These are phyloP conservation scores for Aspergillus indologenus DNA, from an alignment of 495 filamentous ascomycete genomes.

Conservation along the genomic window DNA sequence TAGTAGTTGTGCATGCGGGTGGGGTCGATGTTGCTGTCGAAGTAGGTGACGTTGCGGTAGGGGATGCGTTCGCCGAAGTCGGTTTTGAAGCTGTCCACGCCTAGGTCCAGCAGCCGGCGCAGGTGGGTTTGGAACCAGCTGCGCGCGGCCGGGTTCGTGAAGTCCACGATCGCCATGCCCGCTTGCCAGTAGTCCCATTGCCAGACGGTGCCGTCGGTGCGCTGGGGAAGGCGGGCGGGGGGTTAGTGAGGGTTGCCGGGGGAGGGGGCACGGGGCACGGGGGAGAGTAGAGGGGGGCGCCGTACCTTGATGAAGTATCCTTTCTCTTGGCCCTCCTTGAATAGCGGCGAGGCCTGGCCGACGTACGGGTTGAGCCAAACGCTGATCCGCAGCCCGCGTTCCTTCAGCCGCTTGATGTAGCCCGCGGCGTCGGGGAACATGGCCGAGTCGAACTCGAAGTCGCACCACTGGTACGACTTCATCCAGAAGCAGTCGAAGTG, in stretches of 20 bases:
- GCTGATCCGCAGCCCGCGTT: slow-evolving; percentile 58
- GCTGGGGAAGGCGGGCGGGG: slow-evolving; percentile 22
- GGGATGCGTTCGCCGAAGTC: slow-evolving; percentile 74
- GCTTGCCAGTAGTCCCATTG: slow-evolving; percentile 76
- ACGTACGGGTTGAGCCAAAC: slow-evolving; percentile 75
- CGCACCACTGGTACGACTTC: slow-evolving; percentile 67
- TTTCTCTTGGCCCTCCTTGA: slow-evolving; percentile 59
- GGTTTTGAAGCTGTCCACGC: slow-evolving; percentile 69
- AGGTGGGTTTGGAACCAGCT: slow-evolving; percentile 59
- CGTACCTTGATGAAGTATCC: slow-evolving; percentile 63
- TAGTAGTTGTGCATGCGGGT: slow-evolving; percentile 74
- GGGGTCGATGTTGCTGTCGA: slow-evolving; percentile 51
- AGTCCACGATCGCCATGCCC: slow-evolving; percentile 71
- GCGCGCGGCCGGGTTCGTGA: slow-evolving; percentile 66
- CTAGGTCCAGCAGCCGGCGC: slow-evolving; percentile 58
- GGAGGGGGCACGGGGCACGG: not conserved
- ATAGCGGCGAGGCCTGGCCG: slow-evolving; percentile 63
- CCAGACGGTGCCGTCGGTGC: slow-evolving; percentile 65
- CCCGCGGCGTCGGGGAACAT: slow-evolving; percentile 67
- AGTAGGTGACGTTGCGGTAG: slow-evolving; percentile 56
- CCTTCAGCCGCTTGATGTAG: slow-evolving; percentile 61
- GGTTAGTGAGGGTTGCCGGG: not conserved
- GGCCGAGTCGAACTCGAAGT: slow-evolving; percentile 65
- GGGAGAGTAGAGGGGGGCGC: not conserved
- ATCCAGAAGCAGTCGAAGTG: slow-evolving; percentile 72